phyloP scores from a whole-genome alignment of 2,329 filamentous ascomycete species.

The Aspergillus felis region DNA sequence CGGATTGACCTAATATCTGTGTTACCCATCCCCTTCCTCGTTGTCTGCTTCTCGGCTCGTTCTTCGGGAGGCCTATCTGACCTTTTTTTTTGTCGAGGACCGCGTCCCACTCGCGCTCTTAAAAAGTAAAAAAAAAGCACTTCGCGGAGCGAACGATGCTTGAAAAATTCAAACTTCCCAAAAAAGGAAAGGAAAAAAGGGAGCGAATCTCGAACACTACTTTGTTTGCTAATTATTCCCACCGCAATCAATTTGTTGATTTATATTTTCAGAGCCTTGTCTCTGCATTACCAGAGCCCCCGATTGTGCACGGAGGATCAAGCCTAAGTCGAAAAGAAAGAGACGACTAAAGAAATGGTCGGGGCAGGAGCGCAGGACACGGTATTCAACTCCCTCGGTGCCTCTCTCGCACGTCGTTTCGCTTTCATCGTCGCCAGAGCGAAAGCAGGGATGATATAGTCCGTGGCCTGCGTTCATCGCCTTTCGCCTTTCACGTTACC shows the following conservation, averaged over 20 bases:
- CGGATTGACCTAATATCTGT: constrained; percentile 15
- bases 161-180: not conserved
- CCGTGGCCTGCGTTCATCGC: not conserved
- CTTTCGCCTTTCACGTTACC: not conserved
- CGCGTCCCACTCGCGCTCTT: not conserved
- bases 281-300: not conserved
- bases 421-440: not conserved
- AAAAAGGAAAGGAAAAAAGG: not conserved
- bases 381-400: not conserved
- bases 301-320: not conserved
- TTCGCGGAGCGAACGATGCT: not conserved
- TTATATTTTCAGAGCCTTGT: not conserved
- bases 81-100: not conserved
- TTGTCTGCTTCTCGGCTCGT: not conserved
- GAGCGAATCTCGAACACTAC: not conserved
- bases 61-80: not conserved
- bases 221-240: not conserved
- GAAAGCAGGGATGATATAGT: not conserved
- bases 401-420: not conserved
- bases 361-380: not conserved
- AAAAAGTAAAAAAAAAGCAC: not conserved
- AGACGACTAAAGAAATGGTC: not conserved
- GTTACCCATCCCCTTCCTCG: not conserved
- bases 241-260: not conserved
- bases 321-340: not conserved